Conservation (phyloP, 192 early-diverging fungal species). For the Coemansia sp. region DNA sequence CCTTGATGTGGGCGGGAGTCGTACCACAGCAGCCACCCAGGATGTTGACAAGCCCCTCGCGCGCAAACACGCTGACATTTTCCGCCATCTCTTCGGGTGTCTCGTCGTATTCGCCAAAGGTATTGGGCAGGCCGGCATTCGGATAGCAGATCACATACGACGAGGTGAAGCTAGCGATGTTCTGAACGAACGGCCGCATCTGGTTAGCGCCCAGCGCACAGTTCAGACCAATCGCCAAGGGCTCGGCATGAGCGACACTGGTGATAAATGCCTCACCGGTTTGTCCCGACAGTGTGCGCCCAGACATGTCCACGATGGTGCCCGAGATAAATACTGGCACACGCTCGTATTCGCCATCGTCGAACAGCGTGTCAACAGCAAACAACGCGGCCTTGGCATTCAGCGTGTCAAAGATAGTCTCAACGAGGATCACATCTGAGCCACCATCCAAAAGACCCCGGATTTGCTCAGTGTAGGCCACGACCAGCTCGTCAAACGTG, state of each 20-base stretch:
- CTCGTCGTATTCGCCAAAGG: slow-evolving; percentile 97
- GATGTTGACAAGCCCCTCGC: slow-evolving; percentile 93
- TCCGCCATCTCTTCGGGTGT: slow-evolving; percentile 83
- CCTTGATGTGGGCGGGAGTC: slow-evolving; percentile 92
- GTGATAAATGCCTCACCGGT: slow-evolving; percentile 96
- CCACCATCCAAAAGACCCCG: slow-evolving; percentile 94
- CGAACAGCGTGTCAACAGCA: slow-evolving; percentile 87
- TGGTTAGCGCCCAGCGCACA: slow-evolving; percentile 88
- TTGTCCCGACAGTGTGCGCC: slow-evolving; percentile 95
- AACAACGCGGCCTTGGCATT: slow-evolving; percentile 96
- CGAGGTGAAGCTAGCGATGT: slow-evolving; percentile 82
- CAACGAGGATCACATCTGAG: slow-evolving; percentile 88
- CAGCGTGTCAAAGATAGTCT: slow-evolving; percentile 98
- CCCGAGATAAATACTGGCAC: slow-evolving; percentile 82
- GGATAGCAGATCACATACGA: slow-evolving; percentile 92
- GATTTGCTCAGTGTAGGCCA: slow-evolving; percentile 89
- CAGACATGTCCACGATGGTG: slow-evolving; percentile 96
- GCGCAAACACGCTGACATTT: slow-evolving; percentile 85
- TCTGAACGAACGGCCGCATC: slow-evolving; percentile 96
- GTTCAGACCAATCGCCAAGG: slow-evolving; percentile 90
- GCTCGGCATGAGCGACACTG: slow-evolving; percentile 78
- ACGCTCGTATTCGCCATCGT: slow-evolving; percentile 74
- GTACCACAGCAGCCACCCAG: slow-evolving; percentile 98
- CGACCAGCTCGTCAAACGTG: slow-evolving; percentile 92
- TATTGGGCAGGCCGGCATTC: slow-evolving; percentile 96